Conservation (phyloP, 768 basidiomycete species). For the Pulveroboletus ravenelii region DNA sequence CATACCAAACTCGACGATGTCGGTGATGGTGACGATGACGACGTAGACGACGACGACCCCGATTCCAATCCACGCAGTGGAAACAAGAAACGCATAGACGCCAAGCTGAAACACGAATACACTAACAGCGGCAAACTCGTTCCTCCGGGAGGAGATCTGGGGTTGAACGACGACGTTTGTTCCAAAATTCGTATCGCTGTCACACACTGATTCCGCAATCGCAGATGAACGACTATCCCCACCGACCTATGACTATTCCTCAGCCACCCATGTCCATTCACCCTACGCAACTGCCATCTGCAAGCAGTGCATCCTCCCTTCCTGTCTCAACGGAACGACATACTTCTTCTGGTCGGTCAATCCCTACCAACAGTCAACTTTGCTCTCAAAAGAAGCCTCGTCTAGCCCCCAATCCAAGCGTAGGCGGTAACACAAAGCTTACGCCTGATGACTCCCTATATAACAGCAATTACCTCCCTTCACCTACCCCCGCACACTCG, state of each 20-base stretch:
- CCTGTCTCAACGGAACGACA: conserved; percentile 33
- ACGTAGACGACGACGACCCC: conserved; percentile 31
- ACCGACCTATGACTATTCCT: conserved; percentile 31
- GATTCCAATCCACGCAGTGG: conserved; percentile 18
- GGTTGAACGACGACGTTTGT: conserved; percentile 25
- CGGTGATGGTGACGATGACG: conserved; percentile 39
- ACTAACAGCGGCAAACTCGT: conserved; percentile 16
- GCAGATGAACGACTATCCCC: conserved; percentile 29
- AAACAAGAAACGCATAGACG: conserved; percentile 21
- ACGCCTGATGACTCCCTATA: conserved; percentile 28
- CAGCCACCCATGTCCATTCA: conserved; percentile 31
- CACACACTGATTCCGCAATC: conserved; percentile 1
- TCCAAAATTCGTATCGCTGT: background rate
- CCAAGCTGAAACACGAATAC: conserved; percentile 31
- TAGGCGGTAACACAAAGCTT: conserved; percentile 24
- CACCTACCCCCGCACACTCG: conserved; percentile 27
- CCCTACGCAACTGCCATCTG: conserved; percentile 22
- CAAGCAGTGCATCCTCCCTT: conserved; percentile 23
- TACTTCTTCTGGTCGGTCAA: conserved; percentile 29
- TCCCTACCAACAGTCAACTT: conserved; percentile 24
- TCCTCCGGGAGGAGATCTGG: conserved; percentile 16
- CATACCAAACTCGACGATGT: conserved; percentile 32
- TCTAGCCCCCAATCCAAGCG: conserved; percentile 22
- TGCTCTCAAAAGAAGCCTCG: conserved; percentile 28
- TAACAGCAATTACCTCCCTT: conserved; percentile 28